phyloP scores from a whole-genome alignment of 2,329 filamentous ascomycete species.

The Sporothrix pseudoabietina region DNA sequence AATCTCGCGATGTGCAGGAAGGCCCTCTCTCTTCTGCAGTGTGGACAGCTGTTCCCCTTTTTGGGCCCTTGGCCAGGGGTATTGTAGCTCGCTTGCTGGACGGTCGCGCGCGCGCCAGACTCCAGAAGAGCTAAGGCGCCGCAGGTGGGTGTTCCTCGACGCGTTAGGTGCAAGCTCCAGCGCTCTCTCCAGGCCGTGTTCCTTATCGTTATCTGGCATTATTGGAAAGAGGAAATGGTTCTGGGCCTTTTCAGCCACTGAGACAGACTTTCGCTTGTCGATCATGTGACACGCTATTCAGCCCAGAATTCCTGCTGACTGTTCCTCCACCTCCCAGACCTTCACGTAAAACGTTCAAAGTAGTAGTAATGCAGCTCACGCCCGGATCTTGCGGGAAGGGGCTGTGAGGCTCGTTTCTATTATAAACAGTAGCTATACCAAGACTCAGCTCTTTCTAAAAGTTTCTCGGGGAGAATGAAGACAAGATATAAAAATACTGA shows the following conservation, averaged over 20 bases:
- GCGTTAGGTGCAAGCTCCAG: not conserved
- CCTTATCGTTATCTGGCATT: not conserved
- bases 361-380: not conserved
- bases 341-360: not conserved
- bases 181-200: not conserved
- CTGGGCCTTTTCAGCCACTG: not conserved
- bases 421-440: not conserved
- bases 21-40: not conserved
- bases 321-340: not conserved
- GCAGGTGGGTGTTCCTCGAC: not conserved
- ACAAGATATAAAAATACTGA: not conserved
- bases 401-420: not conserved
- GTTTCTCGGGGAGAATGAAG: not conserved
- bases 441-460: not conserved
- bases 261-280: not conserved
- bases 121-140: not conserved
- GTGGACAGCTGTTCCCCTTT: conserved; percentile 31
- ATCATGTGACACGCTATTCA: not conserved
- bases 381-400: not conserved
- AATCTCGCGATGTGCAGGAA: conserved; percentile 3
- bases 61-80: conserved; percentile 8
- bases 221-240: not conserved
- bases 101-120: not conserved
- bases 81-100: too few species aligned
- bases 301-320: not conserved